Conservation (phyloP, 2,329 filamentous ascomycete genomes). For the Xylaria sp. region DNA sequence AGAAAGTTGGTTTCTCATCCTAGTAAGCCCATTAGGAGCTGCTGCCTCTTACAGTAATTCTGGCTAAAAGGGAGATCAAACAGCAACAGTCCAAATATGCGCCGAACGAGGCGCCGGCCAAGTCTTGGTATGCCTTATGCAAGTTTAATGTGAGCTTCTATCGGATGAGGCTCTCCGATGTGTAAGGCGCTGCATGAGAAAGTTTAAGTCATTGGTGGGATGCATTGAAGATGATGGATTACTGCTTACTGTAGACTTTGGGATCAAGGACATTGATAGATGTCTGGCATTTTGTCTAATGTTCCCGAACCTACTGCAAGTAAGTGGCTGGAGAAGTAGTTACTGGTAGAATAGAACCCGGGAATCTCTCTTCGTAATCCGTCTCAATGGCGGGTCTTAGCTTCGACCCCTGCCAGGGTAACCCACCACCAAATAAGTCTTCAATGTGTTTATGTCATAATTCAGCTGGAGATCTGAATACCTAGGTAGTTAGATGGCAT, state of each 20-base stretch:
- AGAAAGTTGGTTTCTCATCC: constrained; percentile 40
- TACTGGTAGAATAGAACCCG: neutral
- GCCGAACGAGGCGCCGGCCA: constrained; percentile 25
- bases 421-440: neutral
- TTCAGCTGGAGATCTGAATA: neutral
- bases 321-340: neutral
- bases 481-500: neutral
- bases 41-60: constrained; percentile 44
- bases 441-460: neutral
- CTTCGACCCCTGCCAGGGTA: neutral
- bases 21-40: constrained; percentile 38
- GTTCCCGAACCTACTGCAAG: neutral
- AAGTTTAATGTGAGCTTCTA: constrained; percentile 18
- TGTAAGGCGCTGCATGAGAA: neutral
- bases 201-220: neutral
- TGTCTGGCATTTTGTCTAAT: neutral
- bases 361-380: neutral
- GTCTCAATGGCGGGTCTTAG: neutral
- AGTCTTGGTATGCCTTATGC: constrained; percentile 10
- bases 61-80: constrained; percentile 56
- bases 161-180: constrained; percentile 16
- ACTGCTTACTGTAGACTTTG: neutral
- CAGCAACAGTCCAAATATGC: constrained; percentile 31
- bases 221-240: neutral
- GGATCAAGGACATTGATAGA: neutral